Evolutionary conservation across 192 early-diverging fungal species (phyloP).

Genomic region (Coemansia sp.): DNA sequence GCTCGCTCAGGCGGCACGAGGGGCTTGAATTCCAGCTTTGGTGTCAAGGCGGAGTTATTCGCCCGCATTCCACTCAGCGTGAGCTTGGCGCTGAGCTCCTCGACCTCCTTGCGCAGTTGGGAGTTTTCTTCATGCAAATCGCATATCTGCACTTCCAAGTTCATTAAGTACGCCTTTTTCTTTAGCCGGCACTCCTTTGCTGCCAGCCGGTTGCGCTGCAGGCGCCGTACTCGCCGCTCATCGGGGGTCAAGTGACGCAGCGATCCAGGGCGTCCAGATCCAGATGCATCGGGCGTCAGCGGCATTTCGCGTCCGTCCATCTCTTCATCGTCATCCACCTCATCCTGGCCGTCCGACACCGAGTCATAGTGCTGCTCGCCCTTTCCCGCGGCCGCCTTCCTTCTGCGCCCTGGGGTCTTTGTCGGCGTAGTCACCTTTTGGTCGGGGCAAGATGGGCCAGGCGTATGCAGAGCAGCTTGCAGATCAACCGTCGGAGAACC

Average conservation of each 20-base stretch:
- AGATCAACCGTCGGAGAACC: slow-evolving; percentile 1
- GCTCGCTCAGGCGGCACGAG: neutral
- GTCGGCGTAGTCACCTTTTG: neutral
- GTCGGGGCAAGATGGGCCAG: neutral
- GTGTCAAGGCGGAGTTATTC: slow-evolving; percentile 27
- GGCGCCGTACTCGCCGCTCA: slow-evolving; percentile 69
- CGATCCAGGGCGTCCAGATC: slow-evolving; percentile 49
- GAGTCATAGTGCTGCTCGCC: slow-evolving; percentile 14
- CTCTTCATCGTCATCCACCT: slow-evolving; percentile 3
- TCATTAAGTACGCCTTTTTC: slow-evolving; percentile 74
- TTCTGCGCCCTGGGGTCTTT: neutral
- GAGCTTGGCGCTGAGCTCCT: slow-evolving; percentile 66
- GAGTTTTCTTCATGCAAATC: slow-evolving; percentile 64
- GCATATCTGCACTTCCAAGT: slow-evolving; percentile 64
- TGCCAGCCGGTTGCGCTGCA: slow-evolving; percentile 74
- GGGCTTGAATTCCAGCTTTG: slow-evolving; percentile 11
- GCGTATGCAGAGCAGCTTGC: neutral
- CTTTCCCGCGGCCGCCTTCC: slow-evolving; percentile 10
- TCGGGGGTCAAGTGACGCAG: slow-evolving; percentile 58
- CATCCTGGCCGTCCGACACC: slow-evolving; percentile 13
- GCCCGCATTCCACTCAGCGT: slow-evolving; percentile 57
- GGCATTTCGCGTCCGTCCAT: slow-evolving; percentile 33
- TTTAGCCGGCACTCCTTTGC: slow-evolving; percentile 84
- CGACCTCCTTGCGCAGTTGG: slow-evolving; percentile 61
- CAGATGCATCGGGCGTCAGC: slow-evolving; percentile 50